These are phyloP conservation scores for Blastobotrys illinoisensis DNA, from an alignment of 1,139 yeast genomes.

Conservation along the genomic window DNA sequence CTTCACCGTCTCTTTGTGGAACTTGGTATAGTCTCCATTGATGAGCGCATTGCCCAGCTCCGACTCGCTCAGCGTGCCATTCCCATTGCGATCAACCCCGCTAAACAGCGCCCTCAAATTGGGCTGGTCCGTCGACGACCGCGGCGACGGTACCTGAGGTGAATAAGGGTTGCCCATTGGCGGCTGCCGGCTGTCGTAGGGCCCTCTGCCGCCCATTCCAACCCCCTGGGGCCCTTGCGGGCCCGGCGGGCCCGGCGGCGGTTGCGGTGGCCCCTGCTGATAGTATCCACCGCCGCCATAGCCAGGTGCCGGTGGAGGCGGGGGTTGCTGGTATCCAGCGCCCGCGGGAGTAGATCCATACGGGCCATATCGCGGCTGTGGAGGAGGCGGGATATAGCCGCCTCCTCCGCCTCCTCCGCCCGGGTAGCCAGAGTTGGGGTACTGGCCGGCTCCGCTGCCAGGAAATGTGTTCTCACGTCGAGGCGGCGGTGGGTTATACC, in stretches of 20 bases:
- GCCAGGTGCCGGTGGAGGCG: slow-evolving; percentile 6
- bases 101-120: slow-evolving; percentile 25
- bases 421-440: background rate
- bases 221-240: too few species aligned
- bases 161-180: slow-evolving; percentile 4
- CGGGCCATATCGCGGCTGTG: slow-evolving; percentile 11
- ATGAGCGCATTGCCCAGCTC: slow-evolving; percentile 60
- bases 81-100: slow-evolving; percentile 30
- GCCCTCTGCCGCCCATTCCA: background rate
- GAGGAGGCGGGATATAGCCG: slow-evolving; percentile 13
- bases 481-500: slow-evolving; percentile 13
- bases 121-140: slow-evolving; percentile 4
- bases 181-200: slow-evolving; percentile 3
- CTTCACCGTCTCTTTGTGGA: slow-evolving; percentile 56
- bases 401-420: slow-evolving; percentile 1
- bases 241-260: slow-evolving; percentile 3
- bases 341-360: slow-evolving; percentile 1
- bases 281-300: background rate
- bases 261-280: slow-evolving; percentile 9
- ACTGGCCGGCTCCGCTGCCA: background rate
- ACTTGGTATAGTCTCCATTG: slow-evolving; percentile 56
- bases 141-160: background rate
- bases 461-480: slow-evolving; percentile 1
- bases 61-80: slow-evolving; percentile 52
- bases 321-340: slow-evolving; percentile 1